Conservation (phyloP, 768 basidiomycete genomes). For the Boletus patriciae region DNA sequence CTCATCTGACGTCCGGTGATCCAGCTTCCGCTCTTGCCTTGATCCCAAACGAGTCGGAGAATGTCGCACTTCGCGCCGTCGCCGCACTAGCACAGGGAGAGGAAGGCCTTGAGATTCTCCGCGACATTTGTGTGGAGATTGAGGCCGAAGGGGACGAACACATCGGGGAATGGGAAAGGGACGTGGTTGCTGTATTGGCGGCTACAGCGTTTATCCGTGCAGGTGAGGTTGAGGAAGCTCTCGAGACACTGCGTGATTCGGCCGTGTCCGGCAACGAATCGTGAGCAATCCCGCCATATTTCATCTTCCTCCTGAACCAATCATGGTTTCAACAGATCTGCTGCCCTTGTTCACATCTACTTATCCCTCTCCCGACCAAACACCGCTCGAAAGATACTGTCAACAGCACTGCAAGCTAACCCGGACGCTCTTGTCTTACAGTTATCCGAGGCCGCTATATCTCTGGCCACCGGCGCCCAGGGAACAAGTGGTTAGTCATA, state of each 20-base stretch:
- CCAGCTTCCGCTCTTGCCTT: slow-evolving; percentile 55
- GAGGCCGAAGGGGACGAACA: slow-evolving; percentile 72
- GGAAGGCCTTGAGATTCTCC: slow-evolving; percentile 73
- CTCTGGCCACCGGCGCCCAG: slow-evolving; percentile 73
- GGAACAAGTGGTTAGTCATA: slow-evolving; percentile 44
- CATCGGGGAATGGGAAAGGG: slow-evolving; percentile 65
- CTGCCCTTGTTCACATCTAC: slow-evolving; percentile 81
- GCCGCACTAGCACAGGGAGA: slow-evolving; percentile 64
- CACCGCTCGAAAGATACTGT: slow-evolving; percentile 83
- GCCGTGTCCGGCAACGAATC: slow-evolving; percentile 83
- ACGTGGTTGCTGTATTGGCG: slow-evolving; percentile 73
- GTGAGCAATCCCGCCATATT: slow-evolving; percentile 44
- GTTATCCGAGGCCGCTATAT: slow-evolving; percentile 81
- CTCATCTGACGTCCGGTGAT: slow-evolving; percentile 69
- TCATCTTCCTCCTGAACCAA: neutral
- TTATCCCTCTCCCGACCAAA: slow-evolving; percentile 88
- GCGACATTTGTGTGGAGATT: slow-evolving; percentile 84
- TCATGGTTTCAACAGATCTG: slow-evolving; percentile 51
- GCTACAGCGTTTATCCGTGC: slow-evolving; percentile 85
- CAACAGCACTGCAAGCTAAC: slow-evolving; percentile 78
- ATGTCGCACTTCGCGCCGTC: slow-evolving; percentile 68
- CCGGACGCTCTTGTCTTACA: slow-evolving; percentile 91
- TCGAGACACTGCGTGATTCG: slow-evolving; percentile 77
- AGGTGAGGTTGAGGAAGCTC: slow-evolving; percentile 87
- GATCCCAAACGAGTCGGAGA: slow-evolving; percentile 57